Conservation (phyloP, 768 basidiomycete species). For the Peribolospora kevripleyi region DNA sequence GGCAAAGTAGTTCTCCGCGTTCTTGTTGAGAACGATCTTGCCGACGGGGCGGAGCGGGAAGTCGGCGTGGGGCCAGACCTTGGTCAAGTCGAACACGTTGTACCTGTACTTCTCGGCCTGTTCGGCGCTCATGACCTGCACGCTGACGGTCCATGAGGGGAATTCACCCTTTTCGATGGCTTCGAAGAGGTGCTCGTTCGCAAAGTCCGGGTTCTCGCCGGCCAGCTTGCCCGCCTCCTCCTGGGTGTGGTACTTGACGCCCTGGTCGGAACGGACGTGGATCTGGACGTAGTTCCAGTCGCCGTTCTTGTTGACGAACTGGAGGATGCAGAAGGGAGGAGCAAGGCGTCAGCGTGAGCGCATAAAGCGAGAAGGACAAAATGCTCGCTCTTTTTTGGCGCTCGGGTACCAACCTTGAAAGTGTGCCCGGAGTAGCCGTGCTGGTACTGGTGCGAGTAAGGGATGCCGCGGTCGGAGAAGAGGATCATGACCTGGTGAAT, state of each 20-base stretch:
- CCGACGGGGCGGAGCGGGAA: conserved; percentile 22
- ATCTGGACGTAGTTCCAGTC: conserved; percentile 20
- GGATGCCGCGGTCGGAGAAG: conserved; percentile 25
- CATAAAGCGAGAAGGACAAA: conserved; percentile 9
- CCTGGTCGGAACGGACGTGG: conserved; percentile 20
- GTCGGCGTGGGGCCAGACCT: conserved; percentile 22
- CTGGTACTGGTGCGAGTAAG: conserved; percentile 38
- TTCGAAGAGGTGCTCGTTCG: conserved; percentile 22
- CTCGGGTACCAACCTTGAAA: conserved; percentile 16
- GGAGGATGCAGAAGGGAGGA: not conserved
- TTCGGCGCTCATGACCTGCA: conserved; percentile 74
- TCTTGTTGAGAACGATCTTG: conserved; percentile 23
- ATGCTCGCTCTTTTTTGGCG: conserved; percentile 15
- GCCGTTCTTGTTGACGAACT: conserved; percentile 14
- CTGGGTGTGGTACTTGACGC: conserved; percentile 39
- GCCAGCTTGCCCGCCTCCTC: conserved; percentile 40
- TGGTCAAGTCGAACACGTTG: conserved; percentile 76
- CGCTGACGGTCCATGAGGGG: conserved; percentile 18
- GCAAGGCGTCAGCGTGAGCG: not conserved
- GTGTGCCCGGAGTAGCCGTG: conserved; percentile 59
- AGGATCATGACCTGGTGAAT: conserved; percentile 26
- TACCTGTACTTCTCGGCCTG: conserved; percentile 65
- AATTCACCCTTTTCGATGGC: conserved; percentile 23
- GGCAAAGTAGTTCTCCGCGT: conserved; percentile 22
- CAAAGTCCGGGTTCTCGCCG: conserved; percentile 30